Conservation (phyloP, 495 filamentous ascomycete genomes). For the Aspergillus kassunensis region DNA sequence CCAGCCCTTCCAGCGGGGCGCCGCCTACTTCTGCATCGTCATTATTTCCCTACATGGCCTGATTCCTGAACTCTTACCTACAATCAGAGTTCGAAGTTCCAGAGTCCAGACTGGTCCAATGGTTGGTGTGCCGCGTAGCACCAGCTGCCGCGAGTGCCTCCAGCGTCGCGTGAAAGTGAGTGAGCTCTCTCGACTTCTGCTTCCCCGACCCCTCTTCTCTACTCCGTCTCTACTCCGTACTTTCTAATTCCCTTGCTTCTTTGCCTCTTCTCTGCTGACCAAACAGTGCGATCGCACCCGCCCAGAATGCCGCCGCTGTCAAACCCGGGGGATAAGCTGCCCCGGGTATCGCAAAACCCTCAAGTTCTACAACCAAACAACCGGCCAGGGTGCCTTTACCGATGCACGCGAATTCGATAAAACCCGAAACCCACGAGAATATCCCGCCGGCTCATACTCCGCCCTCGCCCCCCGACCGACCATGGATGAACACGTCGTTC, state of each 20-base stretch:
- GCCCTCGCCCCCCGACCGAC: background rate
- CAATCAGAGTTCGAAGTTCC: too few relatives aligned
- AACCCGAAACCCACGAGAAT: background rate
- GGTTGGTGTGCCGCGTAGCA: constrained; percentile 40
- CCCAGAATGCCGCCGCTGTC: constrained; percentile 30
- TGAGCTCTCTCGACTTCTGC: background rate
- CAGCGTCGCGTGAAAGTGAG: constrained; percentile 32
- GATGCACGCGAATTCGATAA: background rate
- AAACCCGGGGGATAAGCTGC: constrained; percentile 22
- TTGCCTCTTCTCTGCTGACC: background rate
- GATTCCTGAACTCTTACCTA: too few relatives aligned
- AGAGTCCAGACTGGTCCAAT: constrained; percentile 16
- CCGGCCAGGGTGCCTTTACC: background rate
- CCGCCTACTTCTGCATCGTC: background rate
- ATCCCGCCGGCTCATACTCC: background rate
- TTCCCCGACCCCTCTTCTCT: background rate
- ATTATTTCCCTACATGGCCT: too few relatives aligned
- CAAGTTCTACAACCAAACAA: constrained; percentile 19
- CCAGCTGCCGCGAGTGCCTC: constrained; percentile 36
- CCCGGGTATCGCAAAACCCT: constrained; percentile 27
- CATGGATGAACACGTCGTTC: constrained; percentile 20
- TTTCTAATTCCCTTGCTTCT: background rate
- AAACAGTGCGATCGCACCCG: constrained; percentile 29
- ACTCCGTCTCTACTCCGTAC: background rate
- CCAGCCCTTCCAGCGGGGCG: background rate